phyloP scores from a whole-genome alignment of 148 eudicot genomes.

The Simmondsia chinensis region DNA sequence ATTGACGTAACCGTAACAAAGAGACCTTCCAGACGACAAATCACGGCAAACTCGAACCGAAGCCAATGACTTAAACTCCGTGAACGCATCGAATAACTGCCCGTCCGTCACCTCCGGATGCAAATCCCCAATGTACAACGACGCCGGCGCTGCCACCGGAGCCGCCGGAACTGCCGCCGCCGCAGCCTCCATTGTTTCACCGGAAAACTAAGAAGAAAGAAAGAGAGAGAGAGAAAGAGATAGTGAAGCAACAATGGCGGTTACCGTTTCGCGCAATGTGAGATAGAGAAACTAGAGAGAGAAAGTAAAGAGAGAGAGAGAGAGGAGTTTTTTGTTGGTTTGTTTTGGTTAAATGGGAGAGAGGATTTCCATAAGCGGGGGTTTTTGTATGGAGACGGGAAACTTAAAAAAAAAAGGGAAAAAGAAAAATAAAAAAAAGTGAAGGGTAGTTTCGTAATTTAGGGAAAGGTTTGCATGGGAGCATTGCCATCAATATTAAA shows the following conservation, averaged over 20 bases:
- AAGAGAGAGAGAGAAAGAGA: background rate
- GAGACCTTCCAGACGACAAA: conserved; percentile 48
- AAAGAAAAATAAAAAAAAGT: background rate
- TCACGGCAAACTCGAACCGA: conserved; percentile 85
- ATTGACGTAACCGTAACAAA: conserved; percentile 77
- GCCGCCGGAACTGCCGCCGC: background rate
- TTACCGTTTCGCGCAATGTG: conserved; percentile 9
- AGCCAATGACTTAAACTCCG: conserved; percentile 38
- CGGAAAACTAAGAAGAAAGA: conserved; percentile 2
- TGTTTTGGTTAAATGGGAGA: conserved; percentile 10
- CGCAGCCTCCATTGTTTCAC: background rate
- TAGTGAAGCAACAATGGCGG: no score
- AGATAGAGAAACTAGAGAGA: background rate
- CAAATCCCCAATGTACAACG: conserved; percentile 78
- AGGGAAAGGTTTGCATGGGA: conserved; percentile 10
- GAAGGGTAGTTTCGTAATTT: background rate
- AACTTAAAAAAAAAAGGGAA: background rate
- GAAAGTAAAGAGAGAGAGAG: background rate
- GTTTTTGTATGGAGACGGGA: background rate
- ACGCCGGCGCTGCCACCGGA: conserved; percentile 20
- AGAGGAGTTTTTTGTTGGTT: background rate
- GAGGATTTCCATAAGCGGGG: conserved; percentile 7
- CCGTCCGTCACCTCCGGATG: conserved; percentile 38
- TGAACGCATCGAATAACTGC: conserved; percentile 46
- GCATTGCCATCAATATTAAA: no score